Evolutionary conservation across 352 stramenopile species (phyloP), one percentile per base, ranked within the genome.

Genomic region (Phytophthora pluvialis): DNA sequence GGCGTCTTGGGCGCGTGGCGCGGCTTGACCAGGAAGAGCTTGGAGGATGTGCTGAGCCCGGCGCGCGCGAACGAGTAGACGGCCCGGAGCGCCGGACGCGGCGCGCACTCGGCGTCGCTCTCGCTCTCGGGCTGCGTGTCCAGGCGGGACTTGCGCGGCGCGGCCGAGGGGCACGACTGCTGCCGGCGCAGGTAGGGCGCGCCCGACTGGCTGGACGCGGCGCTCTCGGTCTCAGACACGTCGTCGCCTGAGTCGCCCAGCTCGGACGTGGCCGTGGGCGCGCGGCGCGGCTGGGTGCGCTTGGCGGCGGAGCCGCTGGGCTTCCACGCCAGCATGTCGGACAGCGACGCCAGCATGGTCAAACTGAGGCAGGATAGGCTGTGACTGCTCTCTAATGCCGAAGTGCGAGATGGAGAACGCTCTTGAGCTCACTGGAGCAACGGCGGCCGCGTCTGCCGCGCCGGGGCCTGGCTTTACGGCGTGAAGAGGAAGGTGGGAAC

Each of bases 151-250:
- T 77, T 73, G n/a, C 53, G 50, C 25, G 36, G 51, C 8, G 8
- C 56, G 1, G 61, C 55, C 2, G 49, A 39, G 3, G 68, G 68
- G n/a, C 64, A 73, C 26, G 77, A 82, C 47, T 80, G 62, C 40
- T 73, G 39, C 2, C 58, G 45, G 4, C 52, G 64, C 47, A 71
- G 33, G 31, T 67, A 67, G 10, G 57, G 51, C 18, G 54, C 50
- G 42, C 36, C 33, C 8, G 45, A 64, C 52, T 72, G 65, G 16
- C 55, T 66, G 40, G 77, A 86, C 56, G 69, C 69, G 31, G 68
- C 78, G 53, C 83, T 81, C 69, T 89, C 82, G 29, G 80, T 88
- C 69, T 89, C 80, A n/a, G 70, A 84, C 57, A 74, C 42, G 31
- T 86, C 73, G 73, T 83, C 61, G 43, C 54, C 68, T 15, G 59